Percentiles rank a stretch among this genome's conserved stretches.
Conservation (phyloP, 2,329 filamentous ascomycete genomes). For the Talaromyces rugulosus region DNA sequence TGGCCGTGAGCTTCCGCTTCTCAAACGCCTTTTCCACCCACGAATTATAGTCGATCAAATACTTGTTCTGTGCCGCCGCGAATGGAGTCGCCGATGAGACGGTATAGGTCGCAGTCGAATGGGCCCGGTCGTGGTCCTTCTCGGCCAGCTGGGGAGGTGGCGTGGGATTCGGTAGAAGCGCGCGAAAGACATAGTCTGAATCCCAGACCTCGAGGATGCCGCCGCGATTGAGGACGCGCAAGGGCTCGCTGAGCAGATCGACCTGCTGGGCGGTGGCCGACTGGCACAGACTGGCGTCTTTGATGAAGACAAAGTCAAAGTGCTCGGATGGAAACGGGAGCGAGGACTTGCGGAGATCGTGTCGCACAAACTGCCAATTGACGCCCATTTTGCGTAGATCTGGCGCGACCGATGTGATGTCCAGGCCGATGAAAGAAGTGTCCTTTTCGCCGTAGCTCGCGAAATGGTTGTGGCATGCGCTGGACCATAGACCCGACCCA, state of each 20-base stretch:
- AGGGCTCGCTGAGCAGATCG: slow-evolving; percentile 63
- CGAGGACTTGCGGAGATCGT: slow-evolving; percentile 71
- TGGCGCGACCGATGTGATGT: slow-evolving; percentile 69
- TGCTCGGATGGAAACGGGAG: slow-evolving; percentile 74
- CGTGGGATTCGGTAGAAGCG: slow-evolving; percentile 73
- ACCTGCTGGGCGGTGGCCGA: slow-evolving; percentile 53
- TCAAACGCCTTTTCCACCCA: slow-evolving; percentile 78
- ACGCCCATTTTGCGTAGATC: slow-evolving; percentile 67
- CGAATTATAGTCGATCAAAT: slow-evolving; percentile 74
- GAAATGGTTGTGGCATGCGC: slow-evolving; percentile 79
- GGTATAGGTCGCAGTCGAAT: slow-evolving; percentile 72
- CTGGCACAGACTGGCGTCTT: slow-evolving; percentile 72
- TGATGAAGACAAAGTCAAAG: slow-evolving; percentile 85
- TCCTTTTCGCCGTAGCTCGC: slow-evolving; percentile 58
- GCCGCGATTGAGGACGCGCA: slow-evolving; percentile 71
- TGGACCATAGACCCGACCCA: slow-evolving; percentile 84
- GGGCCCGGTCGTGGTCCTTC: slow-evolving; percentile 60
- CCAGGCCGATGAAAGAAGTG: slow-evolving; percentile 73
- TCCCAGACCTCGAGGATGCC: slow-evolving; percentile 88
- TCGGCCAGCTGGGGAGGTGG: slow-evolving; percentile 54
- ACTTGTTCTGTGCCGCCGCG: slow-evolving; percentile 74
- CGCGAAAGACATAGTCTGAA: slow-evolving; percentile 76
- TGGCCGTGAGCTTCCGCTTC: slow-evolving; percentile 61
- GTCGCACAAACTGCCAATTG: slow-evolving; percentile 83
- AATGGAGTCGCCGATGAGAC: slow-evolving; percentile 81